These are phyloP conservation scores for Penicillium coffeae DNA, from an alignment of 495 filamentous ascomycete genomes.

Conservation along the genomic window DNA sequence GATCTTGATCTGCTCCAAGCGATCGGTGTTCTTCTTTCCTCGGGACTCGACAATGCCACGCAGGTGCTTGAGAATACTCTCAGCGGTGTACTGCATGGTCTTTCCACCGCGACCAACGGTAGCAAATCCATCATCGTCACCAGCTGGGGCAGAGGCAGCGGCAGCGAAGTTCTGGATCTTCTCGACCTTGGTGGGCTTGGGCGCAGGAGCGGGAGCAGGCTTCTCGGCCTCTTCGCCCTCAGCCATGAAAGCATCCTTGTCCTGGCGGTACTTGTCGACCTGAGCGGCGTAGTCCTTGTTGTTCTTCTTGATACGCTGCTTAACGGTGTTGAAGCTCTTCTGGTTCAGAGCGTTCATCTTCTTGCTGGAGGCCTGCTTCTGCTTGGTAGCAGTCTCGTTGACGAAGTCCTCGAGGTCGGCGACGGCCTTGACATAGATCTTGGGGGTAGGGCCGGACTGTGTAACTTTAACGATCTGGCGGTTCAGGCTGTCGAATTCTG, in stretches of 20 bases:
- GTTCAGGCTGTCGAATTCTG: conserved; percentile 98
- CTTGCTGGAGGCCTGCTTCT: conserved; percentile 84
- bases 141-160: conserved; percentile 49
- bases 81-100: conserved; percentile 83
- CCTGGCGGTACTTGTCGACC: conserved; percentile 80
- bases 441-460: conserved; percentile 73
- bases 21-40: conserved; percentile 98
- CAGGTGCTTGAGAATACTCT: conserved; percentile 97
- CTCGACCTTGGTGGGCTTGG: conserved; percentile 42
- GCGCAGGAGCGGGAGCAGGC: conserved; percentile 29
- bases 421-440: conserved; percentile 86
- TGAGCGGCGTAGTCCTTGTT: conserved; percentile 90
- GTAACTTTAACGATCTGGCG: conserved; percentile 77
- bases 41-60: conserved; percentile 88
- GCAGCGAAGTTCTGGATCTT: conserved; percentile 35
- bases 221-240: conserved; percentile 67
- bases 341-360: conserved; percentile 98
- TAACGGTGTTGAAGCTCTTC: conserved; percentile 90
- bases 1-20: conserved; percentile 85
- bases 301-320: conserved; percentile 96
- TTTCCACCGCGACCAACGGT: conserved; percentile 84
- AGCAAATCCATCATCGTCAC: conserved; percentile 79
- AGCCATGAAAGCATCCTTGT: conserved; percentile 84
- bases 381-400: conserved; percentile 88
- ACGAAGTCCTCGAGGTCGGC: conserved; percentile 93